Conservation (phyloP, 2,329 filamentous ascomycete genomes). For the Epichloe baconii region DNA sequence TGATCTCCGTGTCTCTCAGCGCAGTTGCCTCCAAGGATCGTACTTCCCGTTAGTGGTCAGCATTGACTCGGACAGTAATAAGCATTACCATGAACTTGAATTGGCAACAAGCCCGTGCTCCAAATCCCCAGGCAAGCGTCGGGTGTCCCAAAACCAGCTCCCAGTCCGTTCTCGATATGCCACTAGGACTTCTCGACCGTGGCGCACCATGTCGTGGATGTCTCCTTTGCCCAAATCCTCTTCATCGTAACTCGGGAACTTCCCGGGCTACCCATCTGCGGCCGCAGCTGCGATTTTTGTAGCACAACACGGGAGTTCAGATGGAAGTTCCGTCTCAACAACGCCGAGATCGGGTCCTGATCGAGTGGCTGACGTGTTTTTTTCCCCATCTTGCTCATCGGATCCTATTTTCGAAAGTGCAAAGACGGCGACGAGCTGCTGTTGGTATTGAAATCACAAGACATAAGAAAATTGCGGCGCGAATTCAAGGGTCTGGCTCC, state of each 20-base stretch:
- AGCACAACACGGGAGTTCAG: too few species aligned
- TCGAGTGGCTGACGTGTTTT: neutral
- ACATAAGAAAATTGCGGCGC: neutral
- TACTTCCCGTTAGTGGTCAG: neutral
- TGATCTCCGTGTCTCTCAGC: neutral
- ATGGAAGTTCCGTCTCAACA: neutral
- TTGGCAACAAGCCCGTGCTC: neutral
- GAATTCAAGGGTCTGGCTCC: too few species aligned
- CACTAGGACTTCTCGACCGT: neutral
- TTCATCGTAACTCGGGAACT: neutral
- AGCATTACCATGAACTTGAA: neutral
- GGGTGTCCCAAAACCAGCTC: neutral
- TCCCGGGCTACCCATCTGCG: neutral
- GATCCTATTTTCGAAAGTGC: too few species aligned
- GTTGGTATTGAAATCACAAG: neutral
- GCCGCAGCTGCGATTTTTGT: neutral
- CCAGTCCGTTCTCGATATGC: neutral
- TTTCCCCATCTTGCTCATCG: too few species aligned
- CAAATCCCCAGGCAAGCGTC: neutral
- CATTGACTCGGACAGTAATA: neutral
- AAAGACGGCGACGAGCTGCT: too few species aligned
- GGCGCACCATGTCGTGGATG: neutral
- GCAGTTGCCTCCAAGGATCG: neutral
- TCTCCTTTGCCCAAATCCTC: neutral
- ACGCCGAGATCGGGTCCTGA: neutral